phyloP scores from a whole-genome alignment of 345 rosid species.

The Iberis pinnata region DNA sequence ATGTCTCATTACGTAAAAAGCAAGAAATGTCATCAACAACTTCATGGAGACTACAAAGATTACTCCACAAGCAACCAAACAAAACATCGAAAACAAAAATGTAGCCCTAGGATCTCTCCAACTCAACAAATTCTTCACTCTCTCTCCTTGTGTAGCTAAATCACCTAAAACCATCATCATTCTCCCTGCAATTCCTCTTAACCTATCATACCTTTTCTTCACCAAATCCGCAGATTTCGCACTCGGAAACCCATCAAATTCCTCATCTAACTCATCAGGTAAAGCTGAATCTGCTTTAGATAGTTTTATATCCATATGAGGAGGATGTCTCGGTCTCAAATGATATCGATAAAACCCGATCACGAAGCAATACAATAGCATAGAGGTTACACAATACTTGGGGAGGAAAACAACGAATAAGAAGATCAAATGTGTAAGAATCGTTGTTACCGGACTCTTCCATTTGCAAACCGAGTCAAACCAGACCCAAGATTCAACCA shows the following conservation, averaged over 20 bases:
- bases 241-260: conserved; percentile 30
- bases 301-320: conserved; percentile 33
- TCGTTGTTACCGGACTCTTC: conserved; percentile 32
- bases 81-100: conserved; percentile 41
- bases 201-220: conserved; percentile 33
- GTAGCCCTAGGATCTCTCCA: conserved; percentile 71
- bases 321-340: conserved; percentile 36
- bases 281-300: conserved; percentile 28
- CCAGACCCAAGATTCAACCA: conserved; percentile 24
- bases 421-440: conserved; percentile 40
- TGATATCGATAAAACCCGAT: conserved; percentile 41
- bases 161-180: conserved; percentile 32
- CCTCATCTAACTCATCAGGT: conserved; percentile 31
- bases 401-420: conserved; percentile 38
- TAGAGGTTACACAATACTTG: conserved; percentile 6
- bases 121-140: conserved; percentile 48
- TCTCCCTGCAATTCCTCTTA: conserved; percentile 31
- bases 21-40: conserved; percentile 15
- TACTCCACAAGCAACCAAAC: conserved; percentile 45
- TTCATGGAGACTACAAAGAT: conserved; percentile 47
- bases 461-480: conserved; percentile 31
- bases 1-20: conserved; percentile 28
- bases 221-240: conserved; percentile 20
- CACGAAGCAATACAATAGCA: conserved; percentile 36
- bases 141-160: conserved; percentile 60